phyloP scores from a whole-genome alignment of 2,329 filamentous ascomycete genomes.

The Massarina eburnea region DNA sequence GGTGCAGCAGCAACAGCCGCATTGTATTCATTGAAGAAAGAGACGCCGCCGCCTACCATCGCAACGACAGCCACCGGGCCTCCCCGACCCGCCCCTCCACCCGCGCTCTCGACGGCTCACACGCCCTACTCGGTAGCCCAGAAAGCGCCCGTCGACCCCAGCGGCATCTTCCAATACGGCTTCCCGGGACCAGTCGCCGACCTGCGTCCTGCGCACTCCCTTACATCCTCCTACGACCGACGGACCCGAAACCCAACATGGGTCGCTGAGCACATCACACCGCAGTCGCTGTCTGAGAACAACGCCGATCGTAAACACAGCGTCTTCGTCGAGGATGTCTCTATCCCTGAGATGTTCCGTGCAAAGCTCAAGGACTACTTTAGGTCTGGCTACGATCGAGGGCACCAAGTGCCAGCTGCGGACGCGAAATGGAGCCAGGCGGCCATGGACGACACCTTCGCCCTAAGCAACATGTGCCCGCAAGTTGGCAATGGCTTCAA shows the following conservation, averaged over 20 bases:
- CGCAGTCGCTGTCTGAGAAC: constrained; percentile 72
- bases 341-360: constrained; percentile 82
- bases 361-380: constrained; percentile 92
- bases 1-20: constrained; percentile 53
- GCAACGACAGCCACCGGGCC: constrained; percentile 37
- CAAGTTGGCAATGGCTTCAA: constrained; percentile 99
- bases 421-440: constrained; percentile 94
- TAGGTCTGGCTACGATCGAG: constrained; percentile 90
- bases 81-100: constrained; percentile 24
- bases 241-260: constrained; percentile 88
- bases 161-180: constrained; percentile 60
- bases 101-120: constrained; percentile 23
- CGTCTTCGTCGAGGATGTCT: constrained; percentile 76
- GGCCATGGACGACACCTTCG: constrained; percentile 95
- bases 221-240: constrained; percentile 88
- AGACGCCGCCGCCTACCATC: constrained; percentile 27
- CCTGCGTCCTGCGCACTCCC: constrained; percentile 71
- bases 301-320: constrained; percentile 84
- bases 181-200: constrained; percentile 91
- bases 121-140: constrained; percentile 22
- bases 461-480: constrained; percentile 93
- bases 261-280: constrained; percentile 93
- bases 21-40: constrained; percentile 47
- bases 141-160: constrained; percentile 49
- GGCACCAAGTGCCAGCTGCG: constrained; percentile 94